Conservation (phyloP, 306 rosid genomes). For the Arachis stenosperma region DNA sequence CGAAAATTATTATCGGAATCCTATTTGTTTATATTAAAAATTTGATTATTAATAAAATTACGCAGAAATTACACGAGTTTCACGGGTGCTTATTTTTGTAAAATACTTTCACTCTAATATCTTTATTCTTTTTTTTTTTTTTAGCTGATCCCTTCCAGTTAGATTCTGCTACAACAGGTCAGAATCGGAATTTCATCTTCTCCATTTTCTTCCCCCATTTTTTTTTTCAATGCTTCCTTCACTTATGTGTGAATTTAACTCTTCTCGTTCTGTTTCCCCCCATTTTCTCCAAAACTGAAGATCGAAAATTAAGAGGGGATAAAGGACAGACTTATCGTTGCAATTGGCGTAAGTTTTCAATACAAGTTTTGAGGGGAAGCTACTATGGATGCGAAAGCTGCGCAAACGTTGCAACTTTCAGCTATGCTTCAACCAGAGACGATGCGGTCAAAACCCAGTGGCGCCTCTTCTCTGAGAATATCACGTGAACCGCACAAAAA, state of each 20-base stretch:
- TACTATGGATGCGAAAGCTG: conserved; percentile 73
- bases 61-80: background rate
- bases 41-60: background rate
- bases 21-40: too few relatives aligned
- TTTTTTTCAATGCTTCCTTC: background rate
- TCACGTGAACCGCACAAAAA: conserved; percentile 44
- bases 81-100: background rate
- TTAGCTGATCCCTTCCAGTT: conserved; percentile 11
- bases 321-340: conserved; percentile 24
- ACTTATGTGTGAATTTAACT: background rate
- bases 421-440: conserved; percentile 51
- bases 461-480: conserved; percentile 40
- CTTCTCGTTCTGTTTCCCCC: too few relatives aligned
- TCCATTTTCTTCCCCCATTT: background rate
- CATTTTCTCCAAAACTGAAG: background rate
- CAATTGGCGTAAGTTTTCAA: background rate
- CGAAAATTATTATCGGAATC: too few relatives aligned
- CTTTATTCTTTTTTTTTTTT: background rate
- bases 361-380: conserved; percentile 7
- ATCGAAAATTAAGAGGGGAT: background rate
- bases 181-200: background rate
- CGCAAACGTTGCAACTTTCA: conserved; percentile 47
- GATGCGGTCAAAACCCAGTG: conserved; percentile 38
- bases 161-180: conserved; percentile 25
- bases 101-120: conserved; percentile 5